Conservation (phyloP, 2,329 filamentous ascomycete species). For the Monilinia laxa region DNA sequence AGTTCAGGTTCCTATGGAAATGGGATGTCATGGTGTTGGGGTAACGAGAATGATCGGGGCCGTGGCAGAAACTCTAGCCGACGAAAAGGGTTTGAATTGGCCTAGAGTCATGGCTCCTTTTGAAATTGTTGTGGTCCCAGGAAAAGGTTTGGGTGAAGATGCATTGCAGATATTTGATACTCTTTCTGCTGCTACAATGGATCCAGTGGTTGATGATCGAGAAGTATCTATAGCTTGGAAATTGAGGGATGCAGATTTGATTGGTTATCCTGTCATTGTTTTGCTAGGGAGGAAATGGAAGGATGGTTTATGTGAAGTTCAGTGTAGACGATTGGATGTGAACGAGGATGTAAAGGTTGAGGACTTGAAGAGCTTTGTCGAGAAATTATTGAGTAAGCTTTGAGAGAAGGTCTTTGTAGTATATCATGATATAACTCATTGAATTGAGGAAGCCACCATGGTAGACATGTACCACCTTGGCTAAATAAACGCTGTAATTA, state of each 20-base stretch:
- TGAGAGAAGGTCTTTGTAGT: slow-evolving; percentile 4
- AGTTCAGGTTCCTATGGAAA: slow-evolving; percentile 64
- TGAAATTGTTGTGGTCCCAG: slow-evolving; percentile 66
- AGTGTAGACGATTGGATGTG: slow-evolving; percentile 38
- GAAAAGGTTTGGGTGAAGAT: slow-evolving; percentile 48
- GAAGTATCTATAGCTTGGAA: slow-evolving; percentile 74
- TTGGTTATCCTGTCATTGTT: slow-evolving; percentile 83
- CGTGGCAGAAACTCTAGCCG: slow-evolving; percentile 72
- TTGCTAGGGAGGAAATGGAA: slow-evolving; percentile 73
- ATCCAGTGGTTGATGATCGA: slow-evolving; percentile 74
- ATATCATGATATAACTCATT: background rate
- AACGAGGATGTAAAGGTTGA: slow-evolving; percentile 31
- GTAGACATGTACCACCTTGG: no score
- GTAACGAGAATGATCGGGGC: slow-evolving; percentile 88
- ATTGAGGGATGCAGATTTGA: slow-evolving; percentile 81
- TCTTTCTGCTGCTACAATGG: slow-evolving; percentile 49
- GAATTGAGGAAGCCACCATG: background rate
- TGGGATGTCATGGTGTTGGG: slow-evolving; percentile 97
- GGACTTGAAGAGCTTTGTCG: slow-evolving; percentile 28
- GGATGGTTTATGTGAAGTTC: slow-evolving; percentile 37
- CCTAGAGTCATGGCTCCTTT: slow-evolving; percentile 83
- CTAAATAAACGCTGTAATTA: no score
- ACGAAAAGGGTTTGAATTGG: slow-evolving; percentile 79
- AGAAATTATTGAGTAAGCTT: slow-evolving; percentile 30
- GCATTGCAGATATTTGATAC: slow-evolving; percentile 63